A percentile compares a stretch with the other conserved stretches of the same genome.
Evolutionary conservation across 129 eudicot genomes (phyloP).

Genomic region (Smallanthus sonchifolius): DNA sequence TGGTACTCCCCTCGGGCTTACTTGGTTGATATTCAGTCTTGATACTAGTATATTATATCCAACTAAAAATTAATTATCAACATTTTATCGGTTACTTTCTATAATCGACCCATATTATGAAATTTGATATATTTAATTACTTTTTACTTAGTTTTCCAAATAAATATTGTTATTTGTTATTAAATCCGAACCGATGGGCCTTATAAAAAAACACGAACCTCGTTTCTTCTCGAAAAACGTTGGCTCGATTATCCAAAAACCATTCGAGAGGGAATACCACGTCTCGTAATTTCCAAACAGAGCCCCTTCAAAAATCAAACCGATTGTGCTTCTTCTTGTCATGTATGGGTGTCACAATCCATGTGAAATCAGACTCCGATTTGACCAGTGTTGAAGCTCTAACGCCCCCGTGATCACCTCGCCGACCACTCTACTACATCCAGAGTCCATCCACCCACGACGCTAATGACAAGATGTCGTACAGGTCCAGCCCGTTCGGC

Average conservation of each 20-base stretch:
- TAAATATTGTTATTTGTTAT: no score
- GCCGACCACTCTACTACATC: constrained; percentile 83
- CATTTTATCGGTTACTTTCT: no score
- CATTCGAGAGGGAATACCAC: constrained; percentile 1
- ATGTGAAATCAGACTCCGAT: constrained; percentile 82
- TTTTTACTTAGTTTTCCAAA: no score
- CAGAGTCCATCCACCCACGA: constrained; percentile 82
- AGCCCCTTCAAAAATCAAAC: background rate
- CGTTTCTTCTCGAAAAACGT: constrained; percentile 16
- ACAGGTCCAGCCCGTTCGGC: constrained; percentile 64
- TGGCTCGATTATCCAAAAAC: constrained; percentile 5
- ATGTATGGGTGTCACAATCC: constrained; percentile 34
- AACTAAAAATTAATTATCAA: no score
- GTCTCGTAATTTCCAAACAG: constrained; percentile 6
- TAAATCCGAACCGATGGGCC: background rate
- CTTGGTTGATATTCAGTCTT: no score
- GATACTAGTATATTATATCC: no score
- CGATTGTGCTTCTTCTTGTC: no score
- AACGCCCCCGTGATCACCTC: constrained; percentile 73
- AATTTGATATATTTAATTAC: no score
- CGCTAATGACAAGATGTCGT: constrained; percentile 74
- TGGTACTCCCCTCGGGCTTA: no score
- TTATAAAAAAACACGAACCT: constrained; percentile 16
- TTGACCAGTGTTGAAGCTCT: constrained; percentile 68
- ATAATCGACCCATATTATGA: no score